phyloP scores from a whole-genome alignment of 1,284 basidiomycete species.

The Apiotrichum brassicae region DNA sequence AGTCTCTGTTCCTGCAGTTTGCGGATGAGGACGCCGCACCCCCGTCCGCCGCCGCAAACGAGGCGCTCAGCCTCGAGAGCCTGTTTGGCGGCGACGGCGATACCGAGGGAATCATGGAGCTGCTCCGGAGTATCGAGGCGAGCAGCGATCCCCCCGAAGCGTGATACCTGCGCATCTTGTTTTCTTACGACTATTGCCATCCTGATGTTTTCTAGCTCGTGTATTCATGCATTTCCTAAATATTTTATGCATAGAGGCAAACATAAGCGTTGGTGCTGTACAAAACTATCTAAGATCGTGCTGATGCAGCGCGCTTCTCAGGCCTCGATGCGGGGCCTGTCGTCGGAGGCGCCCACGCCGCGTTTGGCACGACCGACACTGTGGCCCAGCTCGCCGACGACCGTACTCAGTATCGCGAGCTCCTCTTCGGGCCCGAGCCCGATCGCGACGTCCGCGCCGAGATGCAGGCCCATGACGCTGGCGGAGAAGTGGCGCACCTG shows the following conservation, averaged over 20 bases:
- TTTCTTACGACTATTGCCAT: no score
- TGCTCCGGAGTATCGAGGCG: conserved; percentile 13
- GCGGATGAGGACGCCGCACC: conserved; percentile 5
- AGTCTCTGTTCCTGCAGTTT: conserved; percentile 14
- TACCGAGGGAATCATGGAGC: conserved; percentile 15
- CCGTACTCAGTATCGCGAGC: conserved; percentile 19
- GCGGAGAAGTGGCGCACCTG: conserved; percentile 38
- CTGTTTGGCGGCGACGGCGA: conserved; percentile 11
- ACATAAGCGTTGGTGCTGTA: no score
- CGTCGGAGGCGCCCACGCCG: neutral
- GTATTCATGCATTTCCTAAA: no score
- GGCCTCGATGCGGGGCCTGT: no score
- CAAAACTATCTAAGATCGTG: no score
- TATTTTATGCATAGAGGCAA: no score
- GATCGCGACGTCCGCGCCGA: conserved; percentile 22
- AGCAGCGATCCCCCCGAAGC: neutral
- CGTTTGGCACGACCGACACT: conserved; percentile 15
- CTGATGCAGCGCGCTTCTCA: no score
- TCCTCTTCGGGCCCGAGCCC: conserved; percentile 34
- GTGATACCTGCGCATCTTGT: no score
- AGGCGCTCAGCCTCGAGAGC: conserved; percentile 8
- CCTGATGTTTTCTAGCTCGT: no score
- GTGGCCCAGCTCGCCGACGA: conserved; percentile 12
- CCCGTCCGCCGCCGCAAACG: neutral
- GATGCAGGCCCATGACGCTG: conserved; percentile 40